Evolutionary conservation across 257 asterid species (phyloP).

Genomic region (Misopates orontium): DNA sequence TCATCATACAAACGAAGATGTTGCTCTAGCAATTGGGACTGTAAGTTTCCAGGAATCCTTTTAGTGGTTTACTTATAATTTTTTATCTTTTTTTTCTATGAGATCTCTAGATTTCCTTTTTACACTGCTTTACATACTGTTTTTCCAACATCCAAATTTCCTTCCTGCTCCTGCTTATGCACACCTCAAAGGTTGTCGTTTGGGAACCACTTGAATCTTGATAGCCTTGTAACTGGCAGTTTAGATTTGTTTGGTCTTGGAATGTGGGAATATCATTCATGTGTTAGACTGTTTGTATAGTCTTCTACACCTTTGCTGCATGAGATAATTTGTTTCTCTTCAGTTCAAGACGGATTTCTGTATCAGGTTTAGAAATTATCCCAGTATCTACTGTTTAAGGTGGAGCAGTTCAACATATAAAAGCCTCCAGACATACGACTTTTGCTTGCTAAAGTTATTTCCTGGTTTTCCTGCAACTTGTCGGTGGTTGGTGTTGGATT

Average conservation of each 20-base stretch:
- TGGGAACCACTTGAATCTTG: neutral
- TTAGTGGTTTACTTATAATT: neutral
- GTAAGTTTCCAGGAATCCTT: conserved; percentile 37
- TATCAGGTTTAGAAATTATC: neutral
- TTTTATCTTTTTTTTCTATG: conserved; percentile 5
- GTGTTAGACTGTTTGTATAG: neutral
- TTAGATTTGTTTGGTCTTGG: conserved; percentile 15
- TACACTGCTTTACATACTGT: neutral
- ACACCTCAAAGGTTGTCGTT: too few species aligned
- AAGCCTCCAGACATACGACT: neutral
- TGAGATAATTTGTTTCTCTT: neutral
- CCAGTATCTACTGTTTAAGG: neutral
- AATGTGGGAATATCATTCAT: conserved; percentile 1
- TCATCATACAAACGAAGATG: conserved; percentile 95
- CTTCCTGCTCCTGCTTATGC: neutral
- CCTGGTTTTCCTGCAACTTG: conserved; percentile 5
- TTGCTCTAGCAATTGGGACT: conserved; percentile 85
- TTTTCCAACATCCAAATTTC: conserved; percentile 10
- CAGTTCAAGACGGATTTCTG: neutral
- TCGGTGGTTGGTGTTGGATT: neutral
- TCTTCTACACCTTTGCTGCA: neutral
- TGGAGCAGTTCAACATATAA: neutral
- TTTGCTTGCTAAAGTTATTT: neutral
- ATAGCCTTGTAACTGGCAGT: neutral
- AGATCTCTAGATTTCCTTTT: neutral